These are phyloP conservation scores for Cutaneotrichosporon sp. DNA, from an alignment of 1,284 basidiomycete species.

Conservation along the genomic window DNA sequence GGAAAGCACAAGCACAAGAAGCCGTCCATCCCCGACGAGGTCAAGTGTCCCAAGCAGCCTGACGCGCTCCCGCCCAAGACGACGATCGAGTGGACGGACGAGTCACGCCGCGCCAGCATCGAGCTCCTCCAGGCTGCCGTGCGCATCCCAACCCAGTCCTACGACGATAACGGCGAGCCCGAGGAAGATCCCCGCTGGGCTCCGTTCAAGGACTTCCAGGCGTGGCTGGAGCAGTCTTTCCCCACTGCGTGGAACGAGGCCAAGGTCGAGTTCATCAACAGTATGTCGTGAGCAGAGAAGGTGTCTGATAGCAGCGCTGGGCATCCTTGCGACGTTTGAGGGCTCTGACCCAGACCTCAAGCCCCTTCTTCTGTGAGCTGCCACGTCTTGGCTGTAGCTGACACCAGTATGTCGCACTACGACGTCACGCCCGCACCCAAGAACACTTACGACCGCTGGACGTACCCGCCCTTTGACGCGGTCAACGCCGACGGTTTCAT, in stretches of 20 bases:
- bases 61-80: slow-evolving; percentile 30
- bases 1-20: neutral
- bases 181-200: slow-evolving; percentile 45
- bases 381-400: neutral
- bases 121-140: slow-evolving; percentile 36
- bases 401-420: slow-evolving; percentile 44
- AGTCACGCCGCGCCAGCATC: slow-evolving; percentile 25
- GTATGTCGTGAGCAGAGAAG: slow-evolving; percentile 16
- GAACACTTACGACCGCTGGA: slow-evolving; percentile 44
- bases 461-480: slow-evolving; percentile 44
- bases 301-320: slow-evolving; percentile 35
- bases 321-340: slow-evolving; percentile 50
- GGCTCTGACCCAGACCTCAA: slow-evolving; percentile 50
- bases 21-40: neutral
- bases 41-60: slow-evolving; percentile 38
- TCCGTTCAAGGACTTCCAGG: slow-evolving; percentile 44
- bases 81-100: slow-evolving; percentile 31
- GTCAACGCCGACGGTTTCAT: slow-evolving; percentile 41
- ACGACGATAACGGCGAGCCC: slow-evolving; percentile 46
- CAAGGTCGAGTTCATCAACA: slow-evolving; percentile 49
- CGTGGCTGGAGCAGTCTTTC: slow-evolving; percentile 40
- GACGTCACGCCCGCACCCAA: slow-evolving; percentile 46
- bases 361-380: slow-evolving; percentile 42
- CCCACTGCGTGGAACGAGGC: slow-evolving; percentile 32
- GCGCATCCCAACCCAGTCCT: slow-evolving; percentile 43